These are phyloP conservation scores for Aspergillus thermomutatus DNA, from an alignment of 2,329 filamentous ascomycete genomes.

Conservation along the genomic window DNA sequence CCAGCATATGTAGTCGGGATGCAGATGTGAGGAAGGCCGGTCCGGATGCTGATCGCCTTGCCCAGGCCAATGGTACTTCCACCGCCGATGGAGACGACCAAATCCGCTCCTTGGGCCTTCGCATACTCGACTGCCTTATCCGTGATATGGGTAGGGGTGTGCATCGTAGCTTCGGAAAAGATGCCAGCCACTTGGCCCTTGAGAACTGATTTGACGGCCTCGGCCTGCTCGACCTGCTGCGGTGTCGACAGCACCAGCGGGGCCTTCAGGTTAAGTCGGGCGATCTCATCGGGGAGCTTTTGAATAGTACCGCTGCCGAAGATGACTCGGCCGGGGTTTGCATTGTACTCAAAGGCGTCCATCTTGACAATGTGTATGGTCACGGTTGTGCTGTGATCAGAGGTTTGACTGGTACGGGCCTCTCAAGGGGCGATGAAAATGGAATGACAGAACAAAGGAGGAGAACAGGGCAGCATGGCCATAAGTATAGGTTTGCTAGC, in stretches of 20 bases:
- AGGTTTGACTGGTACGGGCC: background rate
- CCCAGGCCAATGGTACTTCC: constrained; percentile 62
- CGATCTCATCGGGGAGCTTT: constrained; percentile 44
- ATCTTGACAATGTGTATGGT: constrained; percentile 30
- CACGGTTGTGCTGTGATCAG: background rate
- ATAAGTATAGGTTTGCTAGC: background rate
- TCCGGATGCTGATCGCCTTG: constrained; percentile 54
- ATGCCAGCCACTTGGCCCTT: constrained; percentile 47
- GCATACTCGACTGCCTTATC: constrained; percentile 53
- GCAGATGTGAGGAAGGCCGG: constrained; percentile 55
- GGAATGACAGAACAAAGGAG: background rate
- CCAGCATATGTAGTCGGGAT: constrained; percentile 62
- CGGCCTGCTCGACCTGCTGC: constrained; percentile 47
- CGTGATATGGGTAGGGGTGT: constrained; percentile 58
- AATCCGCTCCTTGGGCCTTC: constrained; percentile 48
- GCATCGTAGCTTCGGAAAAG: constrained; percentile 59
- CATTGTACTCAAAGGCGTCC: constrained; percentile 56
- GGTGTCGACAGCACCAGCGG: constrained; percentile 58
- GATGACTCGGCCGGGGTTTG: constrained; percentile 53
- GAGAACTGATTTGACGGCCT: constrained; percentile 45
- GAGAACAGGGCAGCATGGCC: background rate
- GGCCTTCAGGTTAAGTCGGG: constrained; percentile 45
- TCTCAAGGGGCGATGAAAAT: background rate
- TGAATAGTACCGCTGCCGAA: constrained; percentile 56
- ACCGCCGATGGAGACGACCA: constrained; percentile 59